These are phyloP conservation scores for Cladosporium colombiae DNA, from an alignment of 2,329 filamentous ascomycete species.

Conservation along the genomic window DNA sequence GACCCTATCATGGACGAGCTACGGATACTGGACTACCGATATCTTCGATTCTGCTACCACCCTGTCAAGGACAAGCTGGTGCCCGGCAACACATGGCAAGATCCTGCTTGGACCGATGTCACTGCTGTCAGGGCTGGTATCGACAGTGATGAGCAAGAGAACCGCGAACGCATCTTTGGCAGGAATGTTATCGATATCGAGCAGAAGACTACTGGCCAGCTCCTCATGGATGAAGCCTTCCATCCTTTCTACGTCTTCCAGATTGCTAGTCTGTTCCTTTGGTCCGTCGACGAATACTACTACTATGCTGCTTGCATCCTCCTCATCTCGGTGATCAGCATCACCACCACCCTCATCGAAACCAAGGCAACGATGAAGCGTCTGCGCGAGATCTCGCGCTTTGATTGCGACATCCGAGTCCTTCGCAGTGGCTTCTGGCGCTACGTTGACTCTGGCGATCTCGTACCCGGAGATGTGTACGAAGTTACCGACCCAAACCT, in stretches of 20 bases:
- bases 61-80: conserved; percentile 86
- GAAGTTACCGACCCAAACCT: conserved; percentile 93
- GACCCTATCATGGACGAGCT: conserved; percentile 77
- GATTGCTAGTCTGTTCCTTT: conserved; percentile 87
- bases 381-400: conserved; percentile 85
- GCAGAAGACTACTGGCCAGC: conserved; percentile 78
- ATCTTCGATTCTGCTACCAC: conserved; percentile 90
- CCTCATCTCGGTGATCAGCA: conserved; percentile 88
- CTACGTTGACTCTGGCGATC: conserved; percentile 78
- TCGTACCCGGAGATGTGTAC: conserved; percentile 94
- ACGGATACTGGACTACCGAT: conserved; percentile 84
- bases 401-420: conserved; percentile 93
- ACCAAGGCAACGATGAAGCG: conserved; percentile 90
- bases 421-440: conserved; percentile 95
- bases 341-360: conserved; percentile 84
- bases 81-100: conserved; percentile 88
- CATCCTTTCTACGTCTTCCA: conserved; percentile 99
- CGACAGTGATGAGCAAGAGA: conserved; percentile 82
- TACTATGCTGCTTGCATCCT: conserved; percentile 97
- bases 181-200: conserved; percentile 89
- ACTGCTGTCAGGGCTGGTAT: conserved; percentile 74
- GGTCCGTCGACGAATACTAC: conserved; percentile 96
- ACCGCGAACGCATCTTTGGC: conserved; percentile 84
- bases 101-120: conserved; percentile 82
- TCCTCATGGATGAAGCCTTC: conserved; percentile 91